Base-by-base conservation (phyloP, 208 protist genomes). In the Trypanosoma conorhini region DNA sequence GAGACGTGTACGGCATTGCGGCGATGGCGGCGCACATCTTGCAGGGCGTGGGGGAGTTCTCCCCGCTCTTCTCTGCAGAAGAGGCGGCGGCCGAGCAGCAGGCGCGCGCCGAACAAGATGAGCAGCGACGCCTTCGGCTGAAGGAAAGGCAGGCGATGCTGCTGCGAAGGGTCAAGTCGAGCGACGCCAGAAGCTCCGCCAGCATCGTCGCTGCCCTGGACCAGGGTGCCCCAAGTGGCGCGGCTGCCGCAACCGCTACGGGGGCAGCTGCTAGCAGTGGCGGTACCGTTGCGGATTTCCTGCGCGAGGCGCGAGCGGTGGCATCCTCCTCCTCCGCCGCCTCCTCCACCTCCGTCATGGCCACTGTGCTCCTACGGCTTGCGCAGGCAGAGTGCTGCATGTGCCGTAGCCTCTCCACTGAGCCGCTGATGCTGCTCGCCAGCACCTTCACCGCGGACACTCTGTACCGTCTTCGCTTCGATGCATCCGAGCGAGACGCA, bases 61-160 rank as follows among this genome's bases (percentile, higher is more conserved):
- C 35, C 30, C 33, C 51, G 5, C 21, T 40, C 9, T 50, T 24
- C 5, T 12, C 28, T 56, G 60, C 28, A 13, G 50, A 22, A 5
- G 46, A 75, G 44, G 46, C 61, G 19, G 57, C 62, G 17, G 70
- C 61, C 0, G 67, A 72, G 12, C 30, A 55, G 26, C 62, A 67
- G 10, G 69, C 67, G 54, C 74, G 78, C 44, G 67, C 62, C 51
- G 50, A 67, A 44, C 17, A 57, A 4, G 77, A 79, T 33, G 64
- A 77, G 35, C 77, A 72, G 31, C 85, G 79, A 38, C 78, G 77
- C 46, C 73, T 77, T 69, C 64, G 63, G 22, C 42, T 89, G n/a
- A 87, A 92, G 73, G 87, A 89, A 55, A 80, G 76, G 50, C 89
- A 95, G 72, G 70, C 70, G 9, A 79, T 80, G 63, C 70, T 95